Conservation (phyloP, 163 green algal species). For the Chlamydomonas reinhardtii region DNA sequence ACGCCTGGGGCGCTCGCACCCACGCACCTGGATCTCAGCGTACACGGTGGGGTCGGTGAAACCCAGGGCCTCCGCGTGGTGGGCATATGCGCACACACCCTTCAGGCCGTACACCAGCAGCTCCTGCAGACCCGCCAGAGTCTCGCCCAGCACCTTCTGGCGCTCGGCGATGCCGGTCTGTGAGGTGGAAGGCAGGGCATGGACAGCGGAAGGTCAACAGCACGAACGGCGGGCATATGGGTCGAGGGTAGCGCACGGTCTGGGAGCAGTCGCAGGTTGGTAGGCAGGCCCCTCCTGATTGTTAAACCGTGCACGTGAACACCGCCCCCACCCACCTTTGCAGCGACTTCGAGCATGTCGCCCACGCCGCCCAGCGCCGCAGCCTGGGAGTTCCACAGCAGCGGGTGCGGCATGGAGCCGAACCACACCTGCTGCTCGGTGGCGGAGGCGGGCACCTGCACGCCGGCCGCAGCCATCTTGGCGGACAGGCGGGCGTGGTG, state of each 20-base stretch:
- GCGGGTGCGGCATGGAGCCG: conserved; percentile 43
- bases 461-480: conserved; percentile 28
- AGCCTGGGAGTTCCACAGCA: conserved; percentile 42
- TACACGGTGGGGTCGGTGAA: conserved; percentile 56
- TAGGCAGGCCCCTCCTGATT: no score
- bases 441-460: conserved; percentile 5
- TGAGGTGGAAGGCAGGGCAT: not conserved
- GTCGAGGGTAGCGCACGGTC: no score
- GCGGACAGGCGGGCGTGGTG: conserved; percentile 27
- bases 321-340: not conserved
- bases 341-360: conserved; percentile 37
- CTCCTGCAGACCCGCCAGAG: conserved; percentile 77
- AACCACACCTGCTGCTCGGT: conserved; percentile 22
- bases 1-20: not conserved
- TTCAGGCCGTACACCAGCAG: conserved; percentile 63
- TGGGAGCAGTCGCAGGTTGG: no score
- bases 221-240: no score
- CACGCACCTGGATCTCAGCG: conserved; percentile 54
- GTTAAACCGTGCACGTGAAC: not conserved
- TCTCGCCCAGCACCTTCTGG: conserved; percentile 62
- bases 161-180: conserved; percentile 53
- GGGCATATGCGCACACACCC: conserved; percentile 70
- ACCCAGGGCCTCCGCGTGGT: conserved; percentile 71
- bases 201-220: not conserved
- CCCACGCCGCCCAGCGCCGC: conserved; percentile 3